Evolutionary conservation across 1,139 yeast genomes (phyloP).

Genomic region (Candida sp.): DNA sequence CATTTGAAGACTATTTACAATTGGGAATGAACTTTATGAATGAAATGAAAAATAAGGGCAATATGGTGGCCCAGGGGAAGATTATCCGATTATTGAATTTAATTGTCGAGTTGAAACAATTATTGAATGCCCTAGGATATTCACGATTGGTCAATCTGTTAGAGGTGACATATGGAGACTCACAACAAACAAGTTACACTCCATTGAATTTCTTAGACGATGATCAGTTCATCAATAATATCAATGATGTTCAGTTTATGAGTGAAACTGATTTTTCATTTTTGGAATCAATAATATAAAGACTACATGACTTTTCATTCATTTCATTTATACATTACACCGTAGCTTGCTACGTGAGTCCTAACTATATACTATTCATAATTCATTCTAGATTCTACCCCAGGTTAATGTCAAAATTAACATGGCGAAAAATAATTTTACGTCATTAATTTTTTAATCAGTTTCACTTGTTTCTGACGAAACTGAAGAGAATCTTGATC

Average conservation of each 20-base stretch:
- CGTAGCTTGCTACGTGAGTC: not conserved
- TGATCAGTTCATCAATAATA: not conserved
- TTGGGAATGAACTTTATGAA: slow-evolving; percentile 16
- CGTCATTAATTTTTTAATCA: not conserved
- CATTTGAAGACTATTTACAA: slow-evolving; percentile 18
- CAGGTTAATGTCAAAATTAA: not conserved
- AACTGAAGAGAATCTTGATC: slow-evolving; percentile 1
- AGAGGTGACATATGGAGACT: not conserved
- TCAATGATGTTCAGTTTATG: slow-evolving; percentile 1
- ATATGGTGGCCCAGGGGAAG: slow-evolving; percentile 22
- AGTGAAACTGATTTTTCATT: slow-evolving; percentile 1
- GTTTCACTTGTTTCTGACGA: slow-evolving; percentile 1
- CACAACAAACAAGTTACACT: not conserved
- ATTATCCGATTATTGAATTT: slow-evolving; percentile 16
- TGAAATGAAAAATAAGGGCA: slow-evolving; percentile 21
- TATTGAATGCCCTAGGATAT: slow-evolving; percentile 2
- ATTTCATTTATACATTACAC: not conserved
- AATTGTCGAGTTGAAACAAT: slow-evolving; percentile 9
- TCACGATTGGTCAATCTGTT: not conserved
- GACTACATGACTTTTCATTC: not conserved
- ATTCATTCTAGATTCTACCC: not conserved
- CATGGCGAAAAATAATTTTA: not conserved
- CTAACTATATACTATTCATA: not conserved
- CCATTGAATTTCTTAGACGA: slow-evolving; percentile 1
- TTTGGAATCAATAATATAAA: not conserved